phyloP scores from a whole-genome alignment of 768 basidiomycete genomes.

The Mycena polygramma region DNA sequence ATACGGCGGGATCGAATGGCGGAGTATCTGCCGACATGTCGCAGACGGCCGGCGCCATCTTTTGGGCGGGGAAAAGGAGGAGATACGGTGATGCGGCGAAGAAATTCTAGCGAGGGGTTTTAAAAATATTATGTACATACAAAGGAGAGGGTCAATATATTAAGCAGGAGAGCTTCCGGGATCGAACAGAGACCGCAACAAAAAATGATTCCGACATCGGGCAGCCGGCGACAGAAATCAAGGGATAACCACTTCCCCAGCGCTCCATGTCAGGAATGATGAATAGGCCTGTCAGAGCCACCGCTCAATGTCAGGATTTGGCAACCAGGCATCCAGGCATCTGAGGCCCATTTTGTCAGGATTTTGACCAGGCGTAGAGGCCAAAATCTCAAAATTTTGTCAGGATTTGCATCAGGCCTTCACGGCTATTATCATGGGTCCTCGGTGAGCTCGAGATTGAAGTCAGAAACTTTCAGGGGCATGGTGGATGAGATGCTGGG shows the following conservation, averaged over 20 bases:
- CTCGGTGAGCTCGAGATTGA: too few species aligned
- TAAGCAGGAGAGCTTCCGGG: too few species aligned
- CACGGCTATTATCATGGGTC: neutral
- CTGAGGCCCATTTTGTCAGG: neutral
- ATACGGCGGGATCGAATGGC: neutral
- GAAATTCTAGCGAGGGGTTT: too few species aligned
- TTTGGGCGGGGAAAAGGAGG: neutral
- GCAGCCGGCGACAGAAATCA: too few species aligned
- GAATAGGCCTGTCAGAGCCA: neutral
- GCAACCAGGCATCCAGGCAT: neutral
- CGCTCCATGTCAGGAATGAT: neutral
- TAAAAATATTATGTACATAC: too few species aligned
- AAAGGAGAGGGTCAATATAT: too few species aligned
- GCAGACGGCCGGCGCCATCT: neutral
- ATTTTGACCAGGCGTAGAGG: slow-evolving; percentile 4
- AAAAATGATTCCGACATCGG: too few species aligned
- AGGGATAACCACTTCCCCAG: neutral
- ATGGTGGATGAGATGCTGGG: too few species aligned
- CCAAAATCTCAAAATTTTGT: slow-evolving; percentile 8
- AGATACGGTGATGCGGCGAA: neutral
- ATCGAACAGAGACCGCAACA: too few species aligned
- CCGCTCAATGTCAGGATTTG: slow-evolving; percentile 3
- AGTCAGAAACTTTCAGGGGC: too few species aligned
- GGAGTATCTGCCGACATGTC: neutral
- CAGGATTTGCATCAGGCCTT: slow-evolving; percentile 4